phyloP scores from a whole-genome alignment of 208 protist species.

The Vickermania ingenoplastis region DNA sequence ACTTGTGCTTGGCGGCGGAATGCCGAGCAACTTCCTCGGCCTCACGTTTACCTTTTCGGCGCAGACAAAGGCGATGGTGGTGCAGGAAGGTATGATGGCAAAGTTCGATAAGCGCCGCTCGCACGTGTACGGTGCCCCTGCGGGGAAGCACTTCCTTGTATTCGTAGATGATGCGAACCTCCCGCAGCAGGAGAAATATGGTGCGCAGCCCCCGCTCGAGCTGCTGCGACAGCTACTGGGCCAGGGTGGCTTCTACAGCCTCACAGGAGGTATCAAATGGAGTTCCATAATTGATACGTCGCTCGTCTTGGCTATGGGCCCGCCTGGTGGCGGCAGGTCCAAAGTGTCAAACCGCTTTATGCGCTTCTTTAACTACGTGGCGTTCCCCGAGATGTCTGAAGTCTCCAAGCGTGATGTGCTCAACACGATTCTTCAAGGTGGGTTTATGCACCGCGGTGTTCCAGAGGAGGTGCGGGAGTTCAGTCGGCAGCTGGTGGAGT shows the following conservation, averaged over 20 bases:
- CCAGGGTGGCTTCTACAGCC: conserved; percentile 89
- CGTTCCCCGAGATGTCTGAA: conserved; percentile 94
- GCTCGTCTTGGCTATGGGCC: conserved; percentile 95
- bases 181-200: conserved; percentile 88
- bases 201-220: conserved; percentile 91
- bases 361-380: conserved; percentile 96
- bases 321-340: conserved; percentile 93
- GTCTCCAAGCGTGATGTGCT: conserved; percentile 91
- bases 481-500: conserved; percentile 62
- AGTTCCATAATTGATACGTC: conserved; percentile 91
- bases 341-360: conserved; percentile 94
- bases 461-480: conserved; percentile 44
- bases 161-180: conserved; percentile 93
- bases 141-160: conserved; percentile 87
- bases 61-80: conserved; percentile 83
- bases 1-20: conserved; percentile 64
- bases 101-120: conserved; percentile 93
- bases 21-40: conserved; percentile 72
- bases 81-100: conserved; percentile 88
- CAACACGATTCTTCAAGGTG: conserved; percentile 87
- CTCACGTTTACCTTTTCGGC: conserved; percentile 90
- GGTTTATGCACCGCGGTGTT: conserved; percentile 70
- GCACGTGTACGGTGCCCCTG: conserved; percentile 79
- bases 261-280: conserved; percentile 75
- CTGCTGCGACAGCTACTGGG: conserved; percentile 87